These are phyloP conservation scores for Acacia melanoxylon DNA, from an alignment of 306 rosid species.

Conservation along the genomic window DNA sequence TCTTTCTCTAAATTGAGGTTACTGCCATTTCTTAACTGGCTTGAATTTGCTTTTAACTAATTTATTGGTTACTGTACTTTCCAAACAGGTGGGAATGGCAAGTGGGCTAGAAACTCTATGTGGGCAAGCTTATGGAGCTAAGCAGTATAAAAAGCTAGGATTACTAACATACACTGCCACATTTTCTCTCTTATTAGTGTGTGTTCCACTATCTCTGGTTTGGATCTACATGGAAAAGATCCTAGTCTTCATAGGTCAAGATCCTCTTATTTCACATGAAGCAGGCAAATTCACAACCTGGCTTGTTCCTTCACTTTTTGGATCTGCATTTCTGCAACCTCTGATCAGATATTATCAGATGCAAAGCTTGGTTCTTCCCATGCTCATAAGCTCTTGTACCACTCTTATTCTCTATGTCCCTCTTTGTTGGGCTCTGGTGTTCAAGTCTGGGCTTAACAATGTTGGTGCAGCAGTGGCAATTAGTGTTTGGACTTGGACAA, in stretches of 20 bases:
- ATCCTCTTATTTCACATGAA: slow-evolving; percentile 70
- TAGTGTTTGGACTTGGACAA: slow-evolving; percentile 64
- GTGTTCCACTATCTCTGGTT: slow-evolving; percentile 53
- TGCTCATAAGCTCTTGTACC: slow-evolving; percentile 52
- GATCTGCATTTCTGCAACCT: slow-evolving; percentile 63
- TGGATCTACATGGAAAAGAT: slow-evolving; percentile 66
- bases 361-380: slow-evolving; percentile 64
- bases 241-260: slow-evolving; percentile 67
- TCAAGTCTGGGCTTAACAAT: slow-evolving; percentile 46
- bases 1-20: background rate
- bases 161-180: slow-evolving; percentile 58
- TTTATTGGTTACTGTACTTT: background rate
- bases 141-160: slow-evolving; percentile 50
- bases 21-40: background rate
- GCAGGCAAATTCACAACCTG: slow-evolving; percentile 60
- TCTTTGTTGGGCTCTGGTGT: slow-evolving; percentile 73
- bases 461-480: slow-evolving; percentile 80
- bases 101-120: slow-evolving; percentile 60
- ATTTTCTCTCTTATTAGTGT: slow-evolving; percentile 55
- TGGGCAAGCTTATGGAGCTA: slow-evolving; percentile 69
- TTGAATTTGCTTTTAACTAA: background rate
- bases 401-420: slow-evolving; percentile 52
- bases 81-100: slow-evolving; percentile 55
- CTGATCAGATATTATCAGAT: slow-evolving; percentile 64
- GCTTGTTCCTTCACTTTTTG: slow-evolving; percentile 78